Percentiles rank a stretch among this genome's conserved stretches.
Conservation (phyloP, 2,329 filamentous ascomycete species). For the Annulohypoxylon truncatum region DNA sequence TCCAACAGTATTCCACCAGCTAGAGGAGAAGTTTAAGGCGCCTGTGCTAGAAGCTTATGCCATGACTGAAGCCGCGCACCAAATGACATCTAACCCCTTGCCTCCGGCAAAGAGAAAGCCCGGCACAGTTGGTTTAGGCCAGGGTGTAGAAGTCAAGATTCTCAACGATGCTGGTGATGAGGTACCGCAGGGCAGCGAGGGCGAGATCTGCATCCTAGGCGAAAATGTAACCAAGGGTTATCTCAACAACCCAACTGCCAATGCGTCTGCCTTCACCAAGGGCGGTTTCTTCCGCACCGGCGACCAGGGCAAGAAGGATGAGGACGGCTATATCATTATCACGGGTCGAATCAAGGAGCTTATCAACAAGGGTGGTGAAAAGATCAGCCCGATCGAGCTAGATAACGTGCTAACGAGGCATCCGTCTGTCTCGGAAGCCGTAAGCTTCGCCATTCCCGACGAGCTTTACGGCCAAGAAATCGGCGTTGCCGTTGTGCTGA, state of each 20-base stretch:
- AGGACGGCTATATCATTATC: constrained; percentile 85
- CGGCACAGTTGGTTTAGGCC: constrained; percentile 83
- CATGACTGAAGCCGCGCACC: constrained; percentile 90
- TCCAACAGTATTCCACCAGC: constrained; percentile 82
- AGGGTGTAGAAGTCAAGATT: constrained; percentile 85
- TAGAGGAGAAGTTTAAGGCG: constrained; percentile 79
- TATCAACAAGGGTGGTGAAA: constrained; percentile 91
- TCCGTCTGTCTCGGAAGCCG: constrained; percentile 78
- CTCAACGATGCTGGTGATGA: constrained; percentile 76
- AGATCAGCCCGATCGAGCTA: constrained; percentile 88
- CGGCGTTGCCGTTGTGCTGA: constrained; percentile 79
- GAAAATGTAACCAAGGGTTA: constrained; percentile 88
- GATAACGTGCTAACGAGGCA: constrained; percentile 85
- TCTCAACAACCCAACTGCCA: constrained; percentile 83
- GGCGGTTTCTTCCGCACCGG: constrained; percentile 89
- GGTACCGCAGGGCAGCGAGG: constrained; percentile 75
- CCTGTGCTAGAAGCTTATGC: constrained; percentile 91
- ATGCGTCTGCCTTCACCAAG: constrained; percentile 77
- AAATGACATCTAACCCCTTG: constrained; percentile 82
- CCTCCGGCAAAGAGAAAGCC: constrained; percentile 80
- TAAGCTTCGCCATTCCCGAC: constrained; percentile 85
- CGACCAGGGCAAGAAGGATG: constrained; percentile 84
- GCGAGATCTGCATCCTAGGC: constrained; percentile 84
- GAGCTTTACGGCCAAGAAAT: constrained; percentile 87
- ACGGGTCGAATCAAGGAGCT: constrained; percentile 94